phyloP scores from a whole-genome alignment of 2,329 filamentous ascomycete genomes.

The Fusarium hostae region DNA sequence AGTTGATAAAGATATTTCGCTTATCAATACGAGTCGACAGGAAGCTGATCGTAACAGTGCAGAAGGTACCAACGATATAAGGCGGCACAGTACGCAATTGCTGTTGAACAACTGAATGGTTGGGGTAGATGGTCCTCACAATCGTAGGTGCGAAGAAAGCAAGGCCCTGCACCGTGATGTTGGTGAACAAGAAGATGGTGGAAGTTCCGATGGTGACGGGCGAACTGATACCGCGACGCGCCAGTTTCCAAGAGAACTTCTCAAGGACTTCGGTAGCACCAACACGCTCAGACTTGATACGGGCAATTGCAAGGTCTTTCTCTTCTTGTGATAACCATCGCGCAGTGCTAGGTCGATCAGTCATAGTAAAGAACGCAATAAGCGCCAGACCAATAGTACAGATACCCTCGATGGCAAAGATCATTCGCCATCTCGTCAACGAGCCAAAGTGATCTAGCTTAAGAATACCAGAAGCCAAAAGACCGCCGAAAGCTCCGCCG shows the following conservation, averaged over 20 bases:
- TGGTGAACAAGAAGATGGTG: constrained; percentile 69
- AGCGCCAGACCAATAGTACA: background rate
- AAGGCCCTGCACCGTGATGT: constrained; percentile 73
- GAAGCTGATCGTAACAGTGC: constrained; percentile 55
- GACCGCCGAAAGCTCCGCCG: constrained; percentile 4
- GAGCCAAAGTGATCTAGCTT: constrained; percentile 3
- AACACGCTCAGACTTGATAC: constrained; percentile 68
- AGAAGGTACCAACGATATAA: constrained; percentile 61
- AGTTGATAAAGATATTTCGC: constrained; percentile 66
- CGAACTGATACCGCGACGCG: constrained; percentile 8
- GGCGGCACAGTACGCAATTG: constrained; percentile 65
- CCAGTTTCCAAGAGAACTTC: constrained; percentile 22
- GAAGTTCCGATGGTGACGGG: constrained; percentile 65
- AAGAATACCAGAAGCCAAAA: constrained; percentile 10
- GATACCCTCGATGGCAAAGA: constrained; percentile 70
- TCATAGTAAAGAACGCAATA: constrained; percentile 60
- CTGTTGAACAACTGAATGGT: constrained; percentile 62
- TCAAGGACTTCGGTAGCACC: constrained; percentile 62
- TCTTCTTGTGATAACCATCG: constrained; percentile 71
- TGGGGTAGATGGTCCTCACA: constrained; percentile 70
- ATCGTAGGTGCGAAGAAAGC: constrained; percentile 74
- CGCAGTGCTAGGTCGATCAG: constrained; percentile 72
- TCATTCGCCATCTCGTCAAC: constrained; percentile 15
- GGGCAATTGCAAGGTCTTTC: constrained; percentile 69
- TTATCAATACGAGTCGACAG: constrained; percentile 59